Evolutionary conservation across 768 basidiomycete genomes (phyloP).

Genomic region (Trametes sanguinea): DNA sequence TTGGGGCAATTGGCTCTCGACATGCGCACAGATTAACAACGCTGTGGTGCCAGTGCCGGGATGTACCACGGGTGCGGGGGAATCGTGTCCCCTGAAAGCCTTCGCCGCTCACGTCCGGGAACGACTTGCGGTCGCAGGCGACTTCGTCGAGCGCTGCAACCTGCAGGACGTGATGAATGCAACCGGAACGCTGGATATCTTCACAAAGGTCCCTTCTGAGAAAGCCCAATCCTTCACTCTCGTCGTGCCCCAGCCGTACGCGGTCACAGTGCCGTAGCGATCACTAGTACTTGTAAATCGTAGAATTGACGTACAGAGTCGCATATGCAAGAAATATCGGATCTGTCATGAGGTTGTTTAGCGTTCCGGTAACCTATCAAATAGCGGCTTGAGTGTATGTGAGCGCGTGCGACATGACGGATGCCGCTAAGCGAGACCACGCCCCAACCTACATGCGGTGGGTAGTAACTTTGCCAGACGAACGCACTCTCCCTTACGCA

Average conservation of each 20-base stretch:
- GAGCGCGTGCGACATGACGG: too few relatives aligned
- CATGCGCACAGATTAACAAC: constrained; percentile 36
- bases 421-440: too few relatives aligned
- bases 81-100: constrained; percentile 38
- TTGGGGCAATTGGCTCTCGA: too few relatives aligned
- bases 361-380: too few relatives aligned
- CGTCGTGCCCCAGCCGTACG: constrained; percentile 11
- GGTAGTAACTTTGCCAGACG: too few relatives aligned
- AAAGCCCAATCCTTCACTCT: constrained; percentile 17
- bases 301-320: too few relatives aligned
- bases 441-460: too few relatives aligned
- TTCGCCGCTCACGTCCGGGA: constrained; percentile 37
- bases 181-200: constrained; percentile 27
- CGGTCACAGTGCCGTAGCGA: not conserved
- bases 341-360: too few relatives aligned
- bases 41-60: constrained; percentile 45
- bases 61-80: constrained; percentile 43
- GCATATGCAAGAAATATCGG: too few relatives aligned
- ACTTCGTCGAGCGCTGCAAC: constrained; percentile 42
- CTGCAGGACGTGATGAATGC: constrained; percentile 30
- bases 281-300: too few relatives aligned
- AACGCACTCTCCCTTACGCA: too few relatives aligned
- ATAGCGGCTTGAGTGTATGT: too few relatives aligned
- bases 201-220: constrained; percentile 21
- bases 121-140: constrained; percentile 35